Evolutionary conservation across 2,329 filamentous ascomycete species (phyloP), one percentile per base, ranked within the genome.

Genomic region (Fusarium albosuccineum): DNA sequence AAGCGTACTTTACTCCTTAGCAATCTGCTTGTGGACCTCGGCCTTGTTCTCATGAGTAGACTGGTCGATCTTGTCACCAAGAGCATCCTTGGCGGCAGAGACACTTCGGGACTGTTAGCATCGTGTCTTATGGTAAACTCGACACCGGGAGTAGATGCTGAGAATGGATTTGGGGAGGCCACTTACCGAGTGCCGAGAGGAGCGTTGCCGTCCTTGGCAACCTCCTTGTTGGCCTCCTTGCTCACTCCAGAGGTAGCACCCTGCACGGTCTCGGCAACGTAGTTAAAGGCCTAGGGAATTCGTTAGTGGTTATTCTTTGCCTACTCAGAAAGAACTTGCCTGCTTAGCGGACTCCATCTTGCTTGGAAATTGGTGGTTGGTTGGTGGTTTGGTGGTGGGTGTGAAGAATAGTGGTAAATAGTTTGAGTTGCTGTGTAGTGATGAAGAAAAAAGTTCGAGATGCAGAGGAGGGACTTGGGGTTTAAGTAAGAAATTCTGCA

Each of bases 191-290:
- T 88, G 74, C 77, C 70, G 55, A 88, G 11, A 65, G 70, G 72
- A 68, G 82, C 84, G 74, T 89, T 82, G 77, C 74, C 75, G 76
- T 89, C 85, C 85, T 91, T 91, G 78, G 89, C 89, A 71, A 88
- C 81, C 71, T 57, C 14, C 87, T 91, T 91, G 87, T 91, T 91
- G 82, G 82, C 82, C 83, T 91, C 88, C 86, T 92, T 91, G 82
- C 83, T 86, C 67, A 85, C 83, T 73, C 83, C 82, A 64, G 84
- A 81, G 70, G 82, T 75, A 52, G 82, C 82, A 73, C 87, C 84
- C 83, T 90, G 85, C 75, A 90, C 77, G 71, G 82, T 82, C 85
- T 92, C 89, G 70, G 86, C 80, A 81, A 91, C 87, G 86, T 91
- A 22, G 22, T 22, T 22, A 22, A 22, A 22, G 22, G 22, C 22